Base-by-base conservation (phyloP, 139 green algal genomes). In the Coelastrella sp. region DNA sequence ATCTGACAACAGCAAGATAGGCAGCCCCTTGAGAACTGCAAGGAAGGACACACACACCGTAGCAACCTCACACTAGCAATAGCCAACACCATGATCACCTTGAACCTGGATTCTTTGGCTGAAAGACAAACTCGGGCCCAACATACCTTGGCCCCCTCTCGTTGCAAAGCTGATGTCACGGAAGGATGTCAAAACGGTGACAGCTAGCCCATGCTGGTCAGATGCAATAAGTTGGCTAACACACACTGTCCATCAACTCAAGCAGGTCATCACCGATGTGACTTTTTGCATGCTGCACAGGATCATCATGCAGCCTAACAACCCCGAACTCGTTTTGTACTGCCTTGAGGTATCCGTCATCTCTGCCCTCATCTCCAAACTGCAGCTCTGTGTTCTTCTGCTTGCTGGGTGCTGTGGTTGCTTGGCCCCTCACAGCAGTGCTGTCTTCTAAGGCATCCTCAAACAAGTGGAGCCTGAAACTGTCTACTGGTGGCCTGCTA, bases 381-480 rank as follows among this genome's bases (percentile, higher is more conserved):
- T 68, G n/a, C 59, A 83, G 15, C 41, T 81, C 48, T 5, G 41
- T 40, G 5, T 40, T 32, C 41, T 83, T 32, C 64, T 78, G 63
- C 25, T 13, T 53, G 19, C n/a, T 19, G 27, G 21, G 19, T 66
- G 57, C 37, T 67, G 53, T 6, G 13, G n/a, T 35, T 32, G 48
- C 60, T 40, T 43, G n/a, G 15, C n/a, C 50, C 30, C 25, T 60
- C 5, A 19, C 1, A 30, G 8, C 6, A 35, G 35, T 83, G 35
- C 57, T 74, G 19, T 62, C 75, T 7, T 59, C 68, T 34, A 9
- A 15, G 30, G 75, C 66, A 25, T 87, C 84, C 4, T 85, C 73
- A 43, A 53, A 71, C 51, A 91, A 63, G n/a, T 87, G 87, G 8
- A 91, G 88, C 79, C 89, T 91, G 86, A 90, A 88, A 40, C 86